Evolutionary conservation across 1,284 basidiomycete species (phyloP).

Genomic region (Rhodofomes roseus): DNA sequence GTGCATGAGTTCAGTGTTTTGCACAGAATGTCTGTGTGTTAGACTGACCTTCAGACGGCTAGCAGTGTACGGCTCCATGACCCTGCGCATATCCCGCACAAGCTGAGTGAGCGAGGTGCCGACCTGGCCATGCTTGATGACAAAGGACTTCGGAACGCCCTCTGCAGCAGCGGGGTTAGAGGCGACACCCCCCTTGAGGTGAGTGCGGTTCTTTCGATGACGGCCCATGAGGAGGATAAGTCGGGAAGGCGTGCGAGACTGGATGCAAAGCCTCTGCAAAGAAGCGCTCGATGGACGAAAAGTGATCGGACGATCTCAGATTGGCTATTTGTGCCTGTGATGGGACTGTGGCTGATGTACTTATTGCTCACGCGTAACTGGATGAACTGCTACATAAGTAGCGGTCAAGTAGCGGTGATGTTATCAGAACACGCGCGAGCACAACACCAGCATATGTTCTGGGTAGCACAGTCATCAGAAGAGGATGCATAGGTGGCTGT

Average conservation of each 20-base stretch:
- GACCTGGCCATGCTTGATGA: constrained; percentile 94
- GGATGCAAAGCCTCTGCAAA: background rate
- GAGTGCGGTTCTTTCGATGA: constrained; percentile 83
- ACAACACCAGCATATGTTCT: too few relatives aligned
- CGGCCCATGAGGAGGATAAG: constrained; percentile 53
- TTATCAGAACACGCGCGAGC: too few relatives aligned
- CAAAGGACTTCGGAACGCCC: constrained; percentile 70
- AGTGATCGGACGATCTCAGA: constrained; percentile 1
- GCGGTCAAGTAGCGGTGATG: too few relatives aligned
- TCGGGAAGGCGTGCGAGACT: background rate
- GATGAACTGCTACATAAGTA: too few relatives aligned
- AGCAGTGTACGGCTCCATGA: constrained; percentile 99
- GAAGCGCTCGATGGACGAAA: background rate
- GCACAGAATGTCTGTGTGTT: background rate
- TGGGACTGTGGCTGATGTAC: background rate
- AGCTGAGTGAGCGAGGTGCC: constrained; percentile 86
- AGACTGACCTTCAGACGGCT: constrained; percentile 75
- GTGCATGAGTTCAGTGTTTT: constrained; percentile 17
- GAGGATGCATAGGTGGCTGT: background rate
- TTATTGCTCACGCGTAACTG: too few relatives aligned
- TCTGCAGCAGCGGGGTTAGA: constrained; percentile 32
- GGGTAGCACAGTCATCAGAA: too few relatives aligned
- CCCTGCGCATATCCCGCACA: constrained; percentile 88
- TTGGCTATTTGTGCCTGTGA: background rate
- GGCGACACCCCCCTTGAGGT: constrained; percentile 61